These are phyloP conservation scores for Chrysosporium queenslandicum DNA, from an alignment of 2,329 filamentous ascomycete genomes.

Conservation along the genomic window DNA sequence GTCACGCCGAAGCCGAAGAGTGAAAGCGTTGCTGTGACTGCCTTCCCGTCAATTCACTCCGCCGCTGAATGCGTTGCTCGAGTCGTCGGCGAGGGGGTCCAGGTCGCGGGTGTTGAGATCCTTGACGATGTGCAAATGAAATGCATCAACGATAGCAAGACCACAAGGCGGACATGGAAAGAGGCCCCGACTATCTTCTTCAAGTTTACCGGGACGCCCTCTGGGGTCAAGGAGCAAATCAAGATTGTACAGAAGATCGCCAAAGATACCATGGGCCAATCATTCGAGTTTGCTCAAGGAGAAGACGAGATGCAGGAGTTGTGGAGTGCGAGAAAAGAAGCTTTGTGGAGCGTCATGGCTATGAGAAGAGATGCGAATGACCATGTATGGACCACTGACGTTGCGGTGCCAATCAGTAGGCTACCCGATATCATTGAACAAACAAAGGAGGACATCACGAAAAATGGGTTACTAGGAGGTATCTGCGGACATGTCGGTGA, in stretches of 20 bases:
- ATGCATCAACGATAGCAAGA: slow-evolving; percentile 49
- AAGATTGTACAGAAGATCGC: slow-evolving; percentile 50
- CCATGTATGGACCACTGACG: slow-evolving; percentile 69
- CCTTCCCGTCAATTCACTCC: slow-evolving; percentile 53
- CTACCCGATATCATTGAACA: slow-evolving; percentile 63
- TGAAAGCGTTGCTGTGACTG: slow-evolving; percentile 69
- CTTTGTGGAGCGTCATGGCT: slow-evolving; percentile 62
- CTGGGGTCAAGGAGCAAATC: slow-evolving; percentile 55
- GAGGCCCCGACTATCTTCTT: slow-evolving; percentile 64
- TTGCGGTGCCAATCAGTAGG: slow-evolving; percentile 63
- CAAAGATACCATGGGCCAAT: slow-evolving; percentile 44
- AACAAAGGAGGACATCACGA: slow-evolving; percentile 55
- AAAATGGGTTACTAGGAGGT: slow-evolving; percentile 52
- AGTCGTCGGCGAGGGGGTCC: slow-evolving; percentile 71
- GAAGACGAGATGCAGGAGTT: slow-evolving; percentile 57
- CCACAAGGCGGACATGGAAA: slow-evolving; percentile 49
- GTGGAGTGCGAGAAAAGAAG: slow-evolving; percentile 67
- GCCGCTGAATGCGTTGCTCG: slow-evolving; percentile 70
- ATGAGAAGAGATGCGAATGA: slow-evolving; percentile 50
- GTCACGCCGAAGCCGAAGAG: slow-evolving; percentile 70
- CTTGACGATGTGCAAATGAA: slow-evolving; percentile 85
- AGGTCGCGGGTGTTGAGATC: slow-evolving; percentile 84
- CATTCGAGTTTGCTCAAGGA: slow-evolving; percentile 58
- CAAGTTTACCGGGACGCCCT: slow-evolving; percentile 60
- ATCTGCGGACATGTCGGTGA: slow-evolving; percentile 68